Evolutionary conservation across 805 yeast genomes (phyloP).

Genomic region (Spathaspora gorwiae): DNA sequence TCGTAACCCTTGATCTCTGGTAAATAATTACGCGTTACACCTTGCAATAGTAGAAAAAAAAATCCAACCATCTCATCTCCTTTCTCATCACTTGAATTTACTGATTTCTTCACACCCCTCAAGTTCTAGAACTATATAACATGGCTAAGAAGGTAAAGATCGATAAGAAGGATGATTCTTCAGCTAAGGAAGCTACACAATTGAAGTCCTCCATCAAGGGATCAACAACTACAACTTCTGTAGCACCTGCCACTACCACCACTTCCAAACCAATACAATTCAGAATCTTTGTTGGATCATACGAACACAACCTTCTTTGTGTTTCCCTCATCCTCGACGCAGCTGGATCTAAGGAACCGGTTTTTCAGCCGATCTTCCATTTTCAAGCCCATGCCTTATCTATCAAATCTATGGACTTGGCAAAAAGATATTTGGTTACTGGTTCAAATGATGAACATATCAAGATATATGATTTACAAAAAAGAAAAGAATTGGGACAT

Average conservation of each 20-base stretch:
- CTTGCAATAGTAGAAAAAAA: neutral
- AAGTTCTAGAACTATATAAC: too few relatives aligned
- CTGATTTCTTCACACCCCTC: too few relatives aligned
- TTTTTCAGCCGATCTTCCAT: slow-evolving; percentile 91
- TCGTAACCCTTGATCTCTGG: too few relatives aligned
- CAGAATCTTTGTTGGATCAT: slow-evolving; percentile 88
- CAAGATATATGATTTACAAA: slow-evolving; percentile 88
- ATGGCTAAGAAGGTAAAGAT: too few relatives aligned
- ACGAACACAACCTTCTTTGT: slow-evolving; percentile 88
- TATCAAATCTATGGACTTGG: slow-evolving; percentile 77
- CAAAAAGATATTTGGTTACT: slow-evolving; percentile 80
- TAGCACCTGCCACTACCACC: neutral
- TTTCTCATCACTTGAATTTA: neutral
- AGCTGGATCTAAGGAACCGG: slow-evolving; percentile 39
- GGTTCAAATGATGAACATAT: slow-evolving; percentile 97
- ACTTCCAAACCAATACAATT: slow-evolving; percentile 36
- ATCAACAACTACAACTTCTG: neutral
- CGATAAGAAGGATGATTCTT: neutral
- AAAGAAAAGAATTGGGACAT: slow-evolving; percentile 90
- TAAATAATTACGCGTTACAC: too few relatives aligned
- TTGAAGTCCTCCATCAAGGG: slow-evolving; percentile 6
- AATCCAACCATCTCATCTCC: neutral
- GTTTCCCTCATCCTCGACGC: slow-evolving; percentile 63
- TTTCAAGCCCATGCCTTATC: slow-evolving; percentile 92
- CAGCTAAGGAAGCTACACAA: neutral